Base-by-base conservation (phyloP, 306 rosid species). In the Sophora flavescens region DNA sequence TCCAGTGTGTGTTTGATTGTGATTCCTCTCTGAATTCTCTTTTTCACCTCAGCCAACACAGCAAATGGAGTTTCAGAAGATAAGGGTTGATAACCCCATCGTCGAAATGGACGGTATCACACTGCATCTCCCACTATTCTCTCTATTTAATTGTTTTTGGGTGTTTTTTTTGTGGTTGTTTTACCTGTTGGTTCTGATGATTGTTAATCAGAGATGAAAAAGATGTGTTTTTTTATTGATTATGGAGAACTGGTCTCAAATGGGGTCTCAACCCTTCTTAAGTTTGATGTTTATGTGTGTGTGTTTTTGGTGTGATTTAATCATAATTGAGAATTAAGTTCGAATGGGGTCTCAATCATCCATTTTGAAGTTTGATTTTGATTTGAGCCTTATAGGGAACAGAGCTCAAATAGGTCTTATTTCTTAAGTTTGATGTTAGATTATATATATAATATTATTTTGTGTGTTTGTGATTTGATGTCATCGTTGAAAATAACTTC, bases 21-120 rank as follows among this genome's bases (percentile, higher is more conserved):
- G 7, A 12, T 59, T 22, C 42, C 36, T 48, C 33, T 48, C 56
- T n/a, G 47, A 38, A n/a, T 78, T 69, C 66, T 15, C 39, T 30
- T 59, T 56, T 67, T 68, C 69, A 17, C 42, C 57, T 32, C 47
- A 51, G 28, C 30, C 74, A 56, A 56, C 50, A 35, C 15, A 4
- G 60, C 33, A 62, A 86, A 84, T 95, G 98, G 96, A 84, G 66
- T 86, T 88, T 84, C 84, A 86, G 74, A 95, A 88, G 89, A 92
- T 95, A 80, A 88, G 70, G 78, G 98, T 95, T 41, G 84, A 81
- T 61, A 95, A 89, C 74, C 97, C 98, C 88, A 87, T 95, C 90
- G 97, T 92, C 8, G 98, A 95, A 90, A 92, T 95, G 98, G 97
- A 95, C 80, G 97, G 98, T 95, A 75, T 63, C 33, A 41, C 58